Conservation (phyloP, 768 basidiomycete species). For the Lactarius hatsudake region DNA sequence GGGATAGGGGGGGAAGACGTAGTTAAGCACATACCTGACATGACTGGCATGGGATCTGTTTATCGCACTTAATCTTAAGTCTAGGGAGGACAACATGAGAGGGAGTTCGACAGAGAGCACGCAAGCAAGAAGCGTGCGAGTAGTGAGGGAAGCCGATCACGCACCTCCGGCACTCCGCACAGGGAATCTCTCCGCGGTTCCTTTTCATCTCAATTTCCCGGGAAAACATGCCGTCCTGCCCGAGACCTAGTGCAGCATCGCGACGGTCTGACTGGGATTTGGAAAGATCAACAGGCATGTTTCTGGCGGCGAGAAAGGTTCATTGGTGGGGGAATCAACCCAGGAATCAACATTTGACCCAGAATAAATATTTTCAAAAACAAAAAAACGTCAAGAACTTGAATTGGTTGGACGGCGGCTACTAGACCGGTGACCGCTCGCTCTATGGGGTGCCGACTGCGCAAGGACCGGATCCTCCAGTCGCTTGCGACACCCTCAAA, state of each 20-base stretch:
- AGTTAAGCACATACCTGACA: constrained; percentile 51
- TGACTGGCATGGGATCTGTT: constrained; percentile 75
- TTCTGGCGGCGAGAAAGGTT: constrained; percentile 10
- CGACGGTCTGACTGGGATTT: constrained; percentile 44
- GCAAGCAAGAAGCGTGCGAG: background rate
- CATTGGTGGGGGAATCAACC: background rate
- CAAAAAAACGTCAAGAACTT: constrained; percentile 10
- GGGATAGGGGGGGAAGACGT: background rate
- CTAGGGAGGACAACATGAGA: constrained; percentile 37
- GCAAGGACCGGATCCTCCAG: no score
- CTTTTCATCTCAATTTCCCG: constrained; percentile 74
- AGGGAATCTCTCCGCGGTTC: constrained; percentile 71
- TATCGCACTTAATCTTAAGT: constrained; percentile 81
- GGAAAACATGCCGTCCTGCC: constrained; percentile 51
- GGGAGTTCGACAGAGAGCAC: background rate
- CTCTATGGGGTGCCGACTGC: no score
- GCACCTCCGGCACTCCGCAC: constrained; percentile 76
- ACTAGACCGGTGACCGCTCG: no score
- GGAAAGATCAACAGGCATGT: constrained; percentile 57
- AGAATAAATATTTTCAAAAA: no score
- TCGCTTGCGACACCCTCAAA: no score
- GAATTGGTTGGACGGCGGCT: background rate
- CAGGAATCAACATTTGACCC: no score
- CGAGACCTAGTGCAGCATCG: constrained; percentile 49
- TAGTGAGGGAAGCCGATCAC: constrained; percentile 39